phyloP scores from a whole-genome alignment of 148 eudicot genomes.

The Euryodendron excelsum region DNA sequence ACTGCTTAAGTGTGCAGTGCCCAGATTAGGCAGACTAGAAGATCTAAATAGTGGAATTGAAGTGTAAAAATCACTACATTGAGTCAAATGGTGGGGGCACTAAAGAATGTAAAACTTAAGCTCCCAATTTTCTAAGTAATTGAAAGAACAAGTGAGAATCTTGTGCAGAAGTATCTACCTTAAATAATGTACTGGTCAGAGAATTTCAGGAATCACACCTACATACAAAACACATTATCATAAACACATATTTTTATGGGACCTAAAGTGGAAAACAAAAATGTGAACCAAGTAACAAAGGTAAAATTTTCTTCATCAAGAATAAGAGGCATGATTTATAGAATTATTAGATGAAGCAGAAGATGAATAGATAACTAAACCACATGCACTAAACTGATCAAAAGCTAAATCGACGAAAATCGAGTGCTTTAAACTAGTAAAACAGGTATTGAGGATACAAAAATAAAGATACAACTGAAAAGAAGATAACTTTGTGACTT shows the following conservation, averaged over 20 bases:
- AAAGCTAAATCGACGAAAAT: background rate
- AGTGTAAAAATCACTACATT: constrained; percentile 14
- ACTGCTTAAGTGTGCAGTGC: constrained; percentile 66
- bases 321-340: background rate
- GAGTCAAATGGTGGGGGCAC: background rate
- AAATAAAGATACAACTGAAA: background rate
- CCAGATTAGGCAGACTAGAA: constrained; percentile 32
- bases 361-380: background rate
- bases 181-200: constrained; percentile 28
- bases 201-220: constrained; percentile 39
- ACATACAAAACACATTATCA: constrained; percentile 29
- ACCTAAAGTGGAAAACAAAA: background rate
- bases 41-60: constrained; percentile 16
- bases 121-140: background rate
- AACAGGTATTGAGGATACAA: background rate
- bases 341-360: background rate
- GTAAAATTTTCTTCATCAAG: background rate
- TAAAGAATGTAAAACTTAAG: background rate
- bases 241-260: constrained; percentile 3
- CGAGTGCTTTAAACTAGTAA: background rate
- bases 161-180: constrained; percentile 32
- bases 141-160: background rate
- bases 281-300: constrained; percentile 2
- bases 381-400: background rate
- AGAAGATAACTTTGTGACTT: background rate